Evolutionary conservation across 257 asterid species (phyloP).

Genomic region (Nicotiana benthamiana): DNA sequence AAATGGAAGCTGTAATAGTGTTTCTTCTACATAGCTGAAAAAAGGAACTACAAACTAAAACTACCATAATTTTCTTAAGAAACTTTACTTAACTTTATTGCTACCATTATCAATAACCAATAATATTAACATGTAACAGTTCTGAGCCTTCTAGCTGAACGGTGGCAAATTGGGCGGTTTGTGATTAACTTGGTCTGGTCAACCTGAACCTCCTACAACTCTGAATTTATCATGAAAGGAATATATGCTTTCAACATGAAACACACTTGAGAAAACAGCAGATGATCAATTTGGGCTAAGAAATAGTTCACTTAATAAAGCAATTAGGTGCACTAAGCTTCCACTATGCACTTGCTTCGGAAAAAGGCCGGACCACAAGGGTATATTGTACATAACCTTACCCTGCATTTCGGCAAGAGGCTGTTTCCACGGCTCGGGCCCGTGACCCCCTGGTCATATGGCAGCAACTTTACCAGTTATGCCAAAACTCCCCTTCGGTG

Average conservation of each 20-base stretch:
- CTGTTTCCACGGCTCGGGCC: no score
- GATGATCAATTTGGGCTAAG: background rate
- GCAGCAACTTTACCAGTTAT: no score
- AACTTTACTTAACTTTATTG: slow-evolving; percentile 14
- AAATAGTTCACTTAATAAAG: background rate
- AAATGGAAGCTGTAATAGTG: background rate
- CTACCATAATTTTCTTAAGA: background rate
- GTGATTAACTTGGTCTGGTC: no score
- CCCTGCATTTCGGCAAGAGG: no score
- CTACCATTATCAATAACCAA: slow-evolving; percentile 19
- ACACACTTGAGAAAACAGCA: background rate
- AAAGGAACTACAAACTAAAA: slow-evolving; percentile 3
- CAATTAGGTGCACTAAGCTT: no score
- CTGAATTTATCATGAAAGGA: background rate
- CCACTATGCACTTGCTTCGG: no score
- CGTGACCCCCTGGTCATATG: no score
- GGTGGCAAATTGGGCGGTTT: no score
- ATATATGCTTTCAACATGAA: slow-evolving; percentile 8
- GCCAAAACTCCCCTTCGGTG: no score
- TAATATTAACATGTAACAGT: slow-evolving; percentile 10
- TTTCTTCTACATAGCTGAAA: background rate
- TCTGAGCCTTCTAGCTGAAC: slow-evolving; percentile 1
- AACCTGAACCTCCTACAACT: background rate
- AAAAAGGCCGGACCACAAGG: no score
- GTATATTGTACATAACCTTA: no score